phyloP scores from a whole-genome alignment of 352 stramenopile genomes.

The Sclerospora graminicola region DNA sequence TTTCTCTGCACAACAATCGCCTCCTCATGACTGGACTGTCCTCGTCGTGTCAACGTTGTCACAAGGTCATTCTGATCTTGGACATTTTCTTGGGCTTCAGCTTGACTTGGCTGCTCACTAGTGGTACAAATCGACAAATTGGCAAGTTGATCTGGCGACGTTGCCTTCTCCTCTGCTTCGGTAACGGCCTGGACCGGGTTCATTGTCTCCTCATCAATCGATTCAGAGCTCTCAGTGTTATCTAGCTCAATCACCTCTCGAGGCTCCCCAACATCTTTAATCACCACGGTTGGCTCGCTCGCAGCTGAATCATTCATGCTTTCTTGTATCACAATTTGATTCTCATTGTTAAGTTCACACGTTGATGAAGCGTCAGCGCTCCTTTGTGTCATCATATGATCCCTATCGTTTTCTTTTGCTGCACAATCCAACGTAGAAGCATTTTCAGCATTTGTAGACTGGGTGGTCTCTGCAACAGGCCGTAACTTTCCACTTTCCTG shows the following conservation, averaged over 20 bases:
- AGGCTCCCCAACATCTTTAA: not conserved
- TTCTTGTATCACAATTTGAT: slow-evolving; percentile 1
- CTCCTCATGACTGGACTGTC: slow-evolving; percentile 2
- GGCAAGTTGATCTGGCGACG: not conserved
- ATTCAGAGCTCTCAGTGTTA: not conserved
- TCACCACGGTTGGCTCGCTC: not conserved
- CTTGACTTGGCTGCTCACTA: not conserved
- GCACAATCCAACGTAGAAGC: not conserved
- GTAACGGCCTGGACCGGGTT: not conserved
- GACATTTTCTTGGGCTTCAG: slow-evolving; percentile 3
- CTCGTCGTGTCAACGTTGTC: not conserved
- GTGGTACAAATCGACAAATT: not conserved
- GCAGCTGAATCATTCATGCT: not conserved
- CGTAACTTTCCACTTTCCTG: not conserved
- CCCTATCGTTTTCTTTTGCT: not conserved
- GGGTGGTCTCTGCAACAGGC: not conserved
- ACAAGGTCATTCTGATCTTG: slow-evolving; percentile 3
- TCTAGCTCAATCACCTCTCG: slow-evolving; percentile 17
- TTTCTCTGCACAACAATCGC: slow-evolving; percentile 7
- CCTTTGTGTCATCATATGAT: not conserved
- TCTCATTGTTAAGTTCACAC: not conserved
- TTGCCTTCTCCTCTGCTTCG: not conserved
- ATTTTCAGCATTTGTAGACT: not conserved
- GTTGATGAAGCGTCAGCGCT: not conserved
- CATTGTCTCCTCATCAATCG: slow-evolving; percentile 1